phyloP scores from a whole-genome alignment of 2,329 filamentous ascomycete genomes.

The Colletotrichum euphorbiae region DNA sequence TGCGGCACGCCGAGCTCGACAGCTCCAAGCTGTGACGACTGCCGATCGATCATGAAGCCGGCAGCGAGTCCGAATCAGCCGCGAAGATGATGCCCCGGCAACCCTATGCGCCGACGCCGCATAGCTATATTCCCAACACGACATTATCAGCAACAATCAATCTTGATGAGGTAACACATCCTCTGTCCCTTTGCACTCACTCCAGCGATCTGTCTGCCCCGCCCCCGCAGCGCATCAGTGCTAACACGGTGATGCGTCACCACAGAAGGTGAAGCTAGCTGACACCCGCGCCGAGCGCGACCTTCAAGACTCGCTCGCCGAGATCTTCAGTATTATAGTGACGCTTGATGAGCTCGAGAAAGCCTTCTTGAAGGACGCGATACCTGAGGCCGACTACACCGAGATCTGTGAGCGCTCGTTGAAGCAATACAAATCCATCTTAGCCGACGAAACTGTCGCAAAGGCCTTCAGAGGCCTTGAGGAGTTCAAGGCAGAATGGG shows the following conservation, averaged over 20 bases:
- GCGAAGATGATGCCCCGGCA: conserved; percentile 68
- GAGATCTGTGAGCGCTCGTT: conserved; percentile 94
- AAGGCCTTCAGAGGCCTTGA: conserved; percentile 88
- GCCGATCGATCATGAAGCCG: conserved; percentile 34
- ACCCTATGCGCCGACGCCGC: conserved; percentile 88
- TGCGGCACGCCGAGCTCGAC: conserved; percentile 15
- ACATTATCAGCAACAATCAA: conserved; percentile 90
- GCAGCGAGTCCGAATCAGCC: conserved; percentile 23
- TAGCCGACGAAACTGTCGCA: conserved; percentile 92
- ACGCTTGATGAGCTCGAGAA: conserved; percentile 96
- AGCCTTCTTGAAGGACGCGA: conserved; percentile 94
- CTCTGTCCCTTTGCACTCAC: not conserved
- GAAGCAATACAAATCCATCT: conserved; percentile 96
- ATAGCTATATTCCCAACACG: conserved; percentile 90
- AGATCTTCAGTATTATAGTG: conserved; percentile 97
- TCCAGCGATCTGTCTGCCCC: conserved; percentile 36
- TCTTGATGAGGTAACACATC: conserved; percentile 79
- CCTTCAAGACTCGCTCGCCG: conserved; percentile 93
- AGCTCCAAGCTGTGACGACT: conserved; percentile 29
- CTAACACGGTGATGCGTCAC: conserved; percentile 35
- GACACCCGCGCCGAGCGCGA: conserved; percentile 90
- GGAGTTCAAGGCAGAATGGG: conserved; percentile 91
- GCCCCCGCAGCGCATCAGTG: conserved; percentile 52
- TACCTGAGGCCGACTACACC: conserved; percentile 91
- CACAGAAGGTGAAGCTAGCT: conserved; percentile 90